Conservation (phyloP, 257 asterid genomes). For the Cinchona pubescens region DNA sequence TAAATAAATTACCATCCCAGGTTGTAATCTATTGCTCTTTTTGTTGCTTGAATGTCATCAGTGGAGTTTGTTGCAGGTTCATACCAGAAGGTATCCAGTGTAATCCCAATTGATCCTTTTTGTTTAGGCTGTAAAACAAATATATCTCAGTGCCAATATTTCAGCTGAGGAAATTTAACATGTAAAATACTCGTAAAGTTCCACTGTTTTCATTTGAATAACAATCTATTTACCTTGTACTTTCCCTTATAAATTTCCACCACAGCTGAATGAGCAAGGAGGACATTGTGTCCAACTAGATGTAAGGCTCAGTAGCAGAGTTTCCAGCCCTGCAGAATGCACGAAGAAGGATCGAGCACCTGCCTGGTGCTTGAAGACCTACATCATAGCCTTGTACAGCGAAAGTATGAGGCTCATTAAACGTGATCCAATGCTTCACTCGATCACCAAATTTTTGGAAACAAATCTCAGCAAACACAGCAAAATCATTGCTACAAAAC, state of each 20-base stretch:
- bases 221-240: conserved; percentile 49
- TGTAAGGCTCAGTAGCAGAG: conserved; percentile 78
- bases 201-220: neutral
- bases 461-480: conserved; percentile 75
- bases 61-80: conserved; percentile 49
- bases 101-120: conserved; percentile 64
- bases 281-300: conserved; percentile 64
- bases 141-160: neutral
- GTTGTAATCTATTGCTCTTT: conserved; percentile 68
- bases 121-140: conserved; percentile 41
- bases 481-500: conserved; percentile 57
- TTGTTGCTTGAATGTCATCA: conserved; percentile 53
- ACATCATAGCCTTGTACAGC: conserved; percentile 71
- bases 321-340: conserved; percentile 67
- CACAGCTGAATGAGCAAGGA: conserved; percentile 61
- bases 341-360: conserved; percentile 60
- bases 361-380: conserved; percentile 73
- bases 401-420: conserved; percentile 83
- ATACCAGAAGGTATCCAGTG: conserved; percentile 67
- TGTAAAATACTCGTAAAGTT: too few relatives aligned
- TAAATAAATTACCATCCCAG: conserved; percentile 66
- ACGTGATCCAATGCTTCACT: conserved; percentile 91
- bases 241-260: conserved; percentile 51
- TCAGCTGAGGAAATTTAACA: neutral
- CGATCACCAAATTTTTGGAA: conserved; percentile 75